Conservation (phyloP, 306 rosid species). For the Dryas drummondii region DNA sequence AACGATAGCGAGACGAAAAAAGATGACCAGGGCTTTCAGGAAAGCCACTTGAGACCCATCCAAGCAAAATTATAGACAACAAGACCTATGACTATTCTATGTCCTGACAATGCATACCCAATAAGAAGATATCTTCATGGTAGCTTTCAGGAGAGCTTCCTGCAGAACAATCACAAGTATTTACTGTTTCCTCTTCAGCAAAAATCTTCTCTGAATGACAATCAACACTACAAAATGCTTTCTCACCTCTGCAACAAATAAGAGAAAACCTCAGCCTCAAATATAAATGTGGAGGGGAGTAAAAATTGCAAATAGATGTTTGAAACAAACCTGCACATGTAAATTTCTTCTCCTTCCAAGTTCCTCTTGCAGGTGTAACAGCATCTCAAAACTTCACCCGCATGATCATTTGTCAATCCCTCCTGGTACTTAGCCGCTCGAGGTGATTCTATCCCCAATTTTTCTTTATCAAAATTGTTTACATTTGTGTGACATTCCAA, state of each 20-base stretch:
- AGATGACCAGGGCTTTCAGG: slow-evolving; percentile 49
- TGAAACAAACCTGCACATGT: slow-evolving; percentile 52
- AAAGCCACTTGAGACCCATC: slow-evolving; percentile 59
- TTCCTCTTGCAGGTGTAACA: slow-evolving; percentile 57
- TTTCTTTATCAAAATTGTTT: slow-evolving; percentile 47
- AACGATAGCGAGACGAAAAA: slow-evolving; percentile 10
- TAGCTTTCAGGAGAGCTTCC: slow-evolving; percentile 58
- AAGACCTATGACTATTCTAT: slow-evolving; percentile 3
- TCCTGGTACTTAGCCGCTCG: slow-evolving; percentile 27
- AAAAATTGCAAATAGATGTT: neutral
- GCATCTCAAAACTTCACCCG: slow-evolving; percentile 33
- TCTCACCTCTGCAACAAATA: slow-evolving; percentile 46
- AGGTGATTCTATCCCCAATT: slow-evolving; percentile 37
- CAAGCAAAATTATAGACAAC: slow-evolving; percentile 36
- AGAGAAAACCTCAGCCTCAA: slow-evolving; percentile 19
- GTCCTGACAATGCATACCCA: slow-evolving; percentile 43
- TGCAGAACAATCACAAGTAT: slow-evolving; percentile 29
- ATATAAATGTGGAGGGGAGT: slow-evolving; percentile 10
- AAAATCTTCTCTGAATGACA: slow-evolving; percentile 49
- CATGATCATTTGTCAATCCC: slow-evolving; percentile 26
- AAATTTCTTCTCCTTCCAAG: slow-evolving; percentile 48
- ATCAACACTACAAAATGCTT: slow-evolving; percentile 66
- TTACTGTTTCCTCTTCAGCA: slow-evolving; percentile 48
- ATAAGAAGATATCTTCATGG: slow-evolving; percentile 60
- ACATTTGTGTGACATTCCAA: slow-evolving; percentile 67